Evolutionary conservation across 306 rosid species (phyloP).

Genomic region (Cicer chorassanicum): DNA sequence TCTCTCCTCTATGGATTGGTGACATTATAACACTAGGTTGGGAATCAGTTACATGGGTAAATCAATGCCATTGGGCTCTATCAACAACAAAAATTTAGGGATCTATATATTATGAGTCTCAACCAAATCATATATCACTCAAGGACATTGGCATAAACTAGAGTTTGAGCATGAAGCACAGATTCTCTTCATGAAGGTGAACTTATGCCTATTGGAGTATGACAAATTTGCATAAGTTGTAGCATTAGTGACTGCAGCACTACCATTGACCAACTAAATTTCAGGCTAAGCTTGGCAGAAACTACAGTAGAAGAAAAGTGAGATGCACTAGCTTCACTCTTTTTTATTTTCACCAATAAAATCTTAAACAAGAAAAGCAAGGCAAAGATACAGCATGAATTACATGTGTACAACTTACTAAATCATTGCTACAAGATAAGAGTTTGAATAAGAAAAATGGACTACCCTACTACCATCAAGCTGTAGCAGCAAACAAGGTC

Average conservation of each 20-base stretch:
- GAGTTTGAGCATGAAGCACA: neutral
- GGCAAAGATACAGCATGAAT: neutral
- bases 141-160: neutral
- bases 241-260: neutral
- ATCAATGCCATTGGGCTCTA: neutral
- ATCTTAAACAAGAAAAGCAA: neutral
- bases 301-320: neutral
- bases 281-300: neutral
- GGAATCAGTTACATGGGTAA: neutral
- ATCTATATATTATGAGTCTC: neutral
- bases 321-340: neutral
- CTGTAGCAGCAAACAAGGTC: too few relatives aligned
- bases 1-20: neutral
- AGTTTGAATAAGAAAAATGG: neutral
- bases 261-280: neutral
- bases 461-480: neutral
- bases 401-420: constrained; percentile 7
- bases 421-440: neutral
- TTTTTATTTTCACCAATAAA: neutral
- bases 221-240: neutral
- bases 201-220: neutral
- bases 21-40: neutral
- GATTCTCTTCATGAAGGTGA: too few relatives aligned
- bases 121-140: neutral
- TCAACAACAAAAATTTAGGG: neutral